Evolutionary conservation across 2,329 filamentous ascomycete genomes (phyloP).

Genomic region (Fusarium anguioides): DNA sequence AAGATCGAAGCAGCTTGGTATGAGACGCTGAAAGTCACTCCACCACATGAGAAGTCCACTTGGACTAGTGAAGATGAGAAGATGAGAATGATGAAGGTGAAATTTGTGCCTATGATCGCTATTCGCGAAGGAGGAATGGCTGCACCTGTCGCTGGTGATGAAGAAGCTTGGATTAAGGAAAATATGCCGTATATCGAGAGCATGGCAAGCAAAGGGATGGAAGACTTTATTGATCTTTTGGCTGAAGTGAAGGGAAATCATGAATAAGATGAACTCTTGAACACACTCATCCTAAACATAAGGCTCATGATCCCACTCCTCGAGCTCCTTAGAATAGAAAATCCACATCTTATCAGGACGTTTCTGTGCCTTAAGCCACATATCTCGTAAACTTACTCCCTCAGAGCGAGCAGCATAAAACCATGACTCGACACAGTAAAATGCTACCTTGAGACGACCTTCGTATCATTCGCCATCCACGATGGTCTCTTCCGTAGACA

Average conservation of each 20-base stretch:
- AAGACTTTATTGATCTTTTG: slow-evolving; percentile 15
- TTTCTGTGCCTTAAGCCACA: too few relatives aligned
- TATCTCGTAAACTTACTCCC: too few relatives aligned
- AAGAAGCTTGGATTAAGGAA: slow-evolving; percentile 24
- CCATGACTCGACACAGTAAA: too few relatives aligned
- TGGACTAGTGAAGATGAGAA: slow-evolving; percentile 11
- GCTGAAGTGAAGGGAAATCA: neutral
- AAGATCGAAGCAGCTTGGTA: slow-evolving; percentile 32
- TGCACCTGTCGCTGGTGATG: slow-evolving; percentile 34
- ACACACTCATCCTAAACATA: too few relatives aligned
- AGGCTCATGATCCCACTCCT: too few relatives aligned
- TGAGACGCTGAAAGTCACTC: neutral
- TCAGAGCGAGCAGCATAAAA: too few relatives aligned
- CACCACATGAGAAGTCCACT: neutral
- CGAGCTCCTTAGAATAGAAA: too few relatives aligned
- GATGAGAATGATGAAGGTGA: slow-evolving; percentile 24
- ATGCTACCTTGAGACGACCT: too few relatives aligned
- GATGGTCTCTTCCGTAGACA: too few relatives aligned
- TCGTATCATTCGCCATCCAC: too few relatives aligned
- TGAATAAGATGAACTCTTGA: neutral
- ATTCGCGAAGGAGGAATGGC: slow-evolving; percentile 35
- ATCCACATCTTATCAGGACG: too few relatives aligned
- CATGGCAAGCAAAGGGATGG: slow-evolving; percentile 22
- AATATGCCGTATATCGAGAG: slow-evolving; percentile 24
- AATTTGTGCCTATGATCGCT: slow-evolving; percentile 28